A percentile compares a stretch with the other conserved stretches of the same genome.
These are phyloP conservation scores for Apiospora phragmitis DNA, from an alignment of 2,329 filamentous ascomycete species.

Conservation along the genomic window DNA sequence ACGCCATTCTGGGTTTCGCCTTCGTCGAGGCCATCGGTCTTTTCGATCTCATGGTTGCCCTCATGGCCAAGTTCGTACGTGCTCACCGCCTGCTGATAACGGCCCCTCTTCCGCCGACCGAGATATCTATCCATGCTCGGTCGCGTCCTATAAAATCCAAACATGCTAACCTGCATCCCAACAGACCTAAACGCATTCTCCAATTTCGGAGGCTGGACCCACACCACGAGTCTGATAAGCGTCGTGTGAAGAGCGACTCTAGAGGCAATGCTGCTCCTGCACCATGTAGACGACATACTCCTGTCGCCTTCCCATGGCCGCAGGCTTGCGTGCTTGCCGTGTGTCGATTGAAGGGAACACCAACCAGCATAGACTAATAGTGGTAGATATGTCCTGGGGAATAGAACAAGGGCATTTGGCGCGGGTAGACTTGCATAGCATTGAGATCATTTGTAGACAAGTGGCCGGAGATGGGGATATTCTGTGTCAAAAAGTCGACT, in stretches of 20 bases:
- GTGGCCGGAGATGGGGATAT: conserved; percentile 20
- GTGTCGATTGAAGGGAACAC: conserved; percentile 25
- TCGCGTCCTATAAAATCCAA: not conserved
- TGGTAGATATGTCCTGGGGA: conserved; percentile 29
- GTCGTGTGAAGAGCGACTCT: conserved; percentile 28
- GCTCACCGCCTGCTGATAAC: conserved; percentile 15
- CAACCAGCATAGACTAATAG: conserved; percentile 36
- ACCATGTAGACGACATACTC: conserved; percentile 6
- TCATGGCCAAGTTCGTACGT: conserved; percentile 88
- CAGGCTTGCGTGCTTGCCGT: conserved; percentile 21
- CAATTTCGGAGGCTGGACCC: conserved; percentile 30
- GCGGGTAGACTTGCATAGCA: conserved; percentile 32
- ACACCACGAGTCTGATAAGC: conserved; percentile 25
- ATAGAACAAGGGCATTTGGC: conserved; percentile 19
- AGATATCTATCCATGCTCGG: not conserved
- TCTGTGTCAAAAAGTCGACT: conserved; percentile 17
- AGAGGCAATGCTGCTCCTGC: conserved; percentile 21
- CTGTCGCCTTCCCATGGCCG: conserved; percentile 16
- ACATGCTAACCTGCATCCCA: not conserved
- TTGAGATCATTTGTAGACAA: conserved; percentile 32
- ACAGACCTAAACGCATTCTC: conserved; percentile 35
- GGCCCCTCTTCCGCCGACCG: conserved; percentile 1
- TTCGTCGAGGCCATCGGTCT: conserved; percentile 92
- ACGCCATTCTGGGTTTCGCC: conserved; percentile 93
- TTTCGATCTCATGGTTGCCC: conserved; percentile 89